Evolutionary conservation across 495 filamentous ascomycete genomes (phyloP).

Genomic region (Xylaria curta): DNA sequence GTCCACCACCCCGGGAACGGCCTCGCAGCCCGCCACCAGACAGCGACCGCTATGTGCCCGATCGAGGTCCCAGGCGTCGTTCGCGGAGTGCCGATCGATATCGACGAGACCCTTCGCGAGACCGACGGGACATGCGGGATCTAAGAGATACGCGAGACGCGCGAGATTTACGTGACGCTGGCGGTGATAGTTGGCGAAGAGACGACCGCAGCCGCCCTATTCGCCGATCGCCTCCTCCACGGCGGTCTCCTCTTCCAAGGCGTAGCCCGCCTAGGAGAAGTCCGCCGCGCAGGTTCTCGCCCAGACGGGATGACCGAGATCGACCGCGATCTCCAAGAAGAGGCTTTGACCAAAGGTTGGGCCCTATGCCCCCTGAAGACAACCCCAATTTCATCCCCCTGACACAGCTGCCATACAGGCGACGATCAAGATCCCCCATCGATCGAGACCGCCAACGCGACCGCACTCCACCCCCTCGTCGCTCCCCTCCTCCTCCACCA

Average conservation of each 20-base stretch:
- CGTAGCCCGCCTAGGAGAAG: constrained; percentile 45
- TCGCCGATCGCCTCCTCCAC: constrained; percentile 38
- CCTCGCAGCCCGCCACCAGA: constrained; percentile 46
- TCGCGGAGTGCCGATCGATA: constrained; percentile 44
- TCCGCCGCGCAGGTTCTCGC: constrained; percentile 50
- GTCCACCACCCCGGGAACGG: constrained; percentile 48
- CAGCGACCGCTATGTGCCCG: constrained; percentile 46
- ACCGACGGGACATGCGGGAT: constrained; percentile 32
- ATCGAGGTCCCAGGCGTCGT: constrained; percentile 43
- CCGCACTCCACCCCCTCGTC: constrained; percentile 48
- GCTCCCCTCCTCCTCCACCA: constrained; percentile 45
- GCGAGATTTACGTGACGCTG: constrained; percentile 28
- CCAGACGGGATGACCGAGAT: constrained; percentile 47
- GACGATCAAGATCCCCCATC: constrained; percentile 56
- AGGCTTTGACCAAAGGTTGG: constrained; percentile 42
- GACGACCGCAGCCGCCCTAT: constrained; percentile 46
- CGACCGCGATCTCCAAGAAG: constrained; percentile 43
- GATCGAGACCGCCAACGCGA: constrained; percentile 51
- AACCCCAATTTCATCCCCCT: constrained; percentile 38
- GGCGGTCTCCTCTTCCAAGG: constrained; percentile 45
- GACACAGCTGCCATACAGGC: constrained; percentile 40
- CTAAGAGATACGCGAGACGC: constrained; percentile 24
- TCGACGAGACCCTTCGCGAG: constrained; percentile 43
- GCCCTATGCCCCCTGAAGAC: constrained; percentile 31
- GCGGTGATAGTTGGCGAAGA: constrained; percentile 50